A percentile compares a stretch with the other conserved stretches of the same genome.
phyloP scores from a whole-genome alignment of 495 filamentous ascomycete genomes.

The Cercophora samala region DNA sequence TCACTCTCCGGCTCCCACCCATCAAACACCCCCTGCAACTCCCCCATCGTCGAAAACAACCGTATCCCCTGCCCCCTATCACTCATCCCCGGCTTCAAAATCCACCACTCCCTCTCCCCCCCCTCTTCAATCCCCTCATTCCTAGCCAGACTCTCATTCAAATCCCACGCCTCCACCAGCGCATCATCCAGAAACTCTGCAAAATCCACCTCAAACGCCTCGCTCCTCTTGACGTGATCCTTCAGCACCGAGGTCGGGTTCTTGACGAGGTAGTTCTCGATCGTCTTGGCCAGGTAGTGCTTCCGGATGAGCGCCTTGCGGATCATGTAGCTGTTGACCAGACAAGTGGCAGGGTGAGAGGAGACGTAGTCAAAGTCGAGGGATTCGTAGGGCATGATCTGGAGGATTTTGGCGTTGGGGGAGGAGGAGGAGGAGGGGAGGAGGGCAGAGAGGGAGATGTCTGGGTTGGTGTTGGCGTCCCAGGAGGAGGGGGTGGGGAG shows the following conservation, averaged over 20 bases:
- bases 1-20: slow-evolving; percentile 69
- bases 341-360: slow-evolving; percentile 53
- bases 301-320: slow-evolving; percentile 97
- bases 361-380: slow-evolving; percentile 76
- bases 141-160: slow-evolving; percentile 67
- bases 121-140: slow-evolving; percentile 43
- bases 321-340: slow-evolving; percentile 83
- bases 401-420: slow-evolving; percentile 53
- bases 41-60: slow-evolving; percentile 76
- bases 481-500: slow-evolving; percentile 26
- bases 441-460: slow-evolving; percentile 32
- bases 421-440: slow-evolving; percentile 33
- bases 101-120: slow-evolving; percentile 77
- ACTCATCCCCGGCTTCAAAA: slow-evolving; percentile 95
- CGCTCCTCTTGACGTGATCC: slow-evolving; percentile 65
- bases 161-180: slow-evolving; percentile 80
- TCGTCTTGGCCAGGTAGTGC: slow-evolving; percentile 80
- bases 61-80: slow-evolving; percentile 90
- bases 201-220: slow-evolving; percentile 90
- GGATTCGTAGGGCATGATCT: slow-evolving; percentile 82
- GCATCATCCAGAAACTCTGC: slow-evolving; percentile 96
- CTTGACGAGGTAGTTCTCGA: slow-evolving; percentile 77
- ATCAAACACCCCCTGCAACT: slow-evolving; percentile 81
- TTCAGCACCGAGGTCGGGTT: slow-evolving; percentile 66
- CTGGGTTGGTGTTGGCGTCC: slow-evolving; percentile 16